Conservation (phyloP, 306 rosid genomes). For the Nissolia schottii region DNA sequence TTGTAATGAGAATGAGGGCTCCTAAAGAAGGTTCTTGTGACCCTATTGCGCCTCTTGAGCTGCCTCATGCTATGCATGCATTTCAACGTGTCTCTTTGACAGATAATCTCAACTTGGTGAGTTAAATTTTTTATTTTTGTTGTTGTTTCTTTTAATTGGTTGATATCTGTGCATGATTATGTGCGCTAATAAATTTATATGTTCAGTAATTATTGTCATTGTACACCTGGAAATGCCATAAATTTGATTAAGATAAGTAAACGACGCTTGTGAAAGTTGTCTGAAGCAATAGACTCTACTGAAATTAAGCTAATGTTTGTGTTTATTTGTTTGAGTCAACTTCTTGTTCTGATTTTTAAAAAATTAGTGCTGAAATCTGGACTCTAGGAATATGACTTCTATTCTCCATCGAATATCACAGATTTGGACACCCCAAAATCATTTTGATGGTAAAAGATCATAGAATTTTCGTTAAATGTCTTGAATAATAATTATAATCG, state of each 20-base stretch:
- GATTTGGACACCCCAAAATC: background rate
- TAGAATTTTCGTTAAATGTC: background rate
- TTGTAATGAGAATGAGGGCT: slow-evolving; percentile 64
- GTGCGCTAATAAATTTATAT: background rate
- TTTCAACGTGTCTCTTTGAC: slow-evolving; percentile 51
- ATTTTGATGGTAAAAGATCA: background rate
- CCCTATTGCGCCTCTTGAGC: slow-evolving; percentile 64
- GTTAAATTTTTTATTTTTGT: background rate
- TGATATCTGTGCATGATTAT: background rate
- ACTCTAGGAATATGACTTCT: background rate
- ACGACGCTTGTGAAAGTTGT: background rate
- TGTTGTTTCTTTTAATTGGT: background rate
- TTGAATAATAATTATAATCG: background rate
- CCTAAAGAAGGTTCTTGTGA: slow-evolving; percentile 65
- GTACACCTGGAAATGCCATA: background rate
- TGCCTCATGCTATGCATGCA: slow-evolving; percentile 79
- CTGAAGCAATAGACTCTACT: background rate
- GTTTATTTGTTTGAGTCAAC: background rate
- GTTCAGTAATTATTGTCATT: background rate
- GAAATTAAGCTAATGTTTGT: background rate
- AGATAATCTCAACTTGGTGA: slow-evolving; percentile 43
- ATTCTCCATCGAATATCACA: background rate
- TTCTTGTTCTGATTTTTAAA: background rate
- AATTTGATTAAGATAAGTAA: background rate
- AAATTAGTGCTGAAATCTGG: background rate